Percentiles rank a stretch among this genome's conserved stretches.
These are phyloP conservation scores for Rhizophagus sp. DNA, from an alignment of 192 early-diverging fungal genomes.

Conservation along the genomic window DNA sequence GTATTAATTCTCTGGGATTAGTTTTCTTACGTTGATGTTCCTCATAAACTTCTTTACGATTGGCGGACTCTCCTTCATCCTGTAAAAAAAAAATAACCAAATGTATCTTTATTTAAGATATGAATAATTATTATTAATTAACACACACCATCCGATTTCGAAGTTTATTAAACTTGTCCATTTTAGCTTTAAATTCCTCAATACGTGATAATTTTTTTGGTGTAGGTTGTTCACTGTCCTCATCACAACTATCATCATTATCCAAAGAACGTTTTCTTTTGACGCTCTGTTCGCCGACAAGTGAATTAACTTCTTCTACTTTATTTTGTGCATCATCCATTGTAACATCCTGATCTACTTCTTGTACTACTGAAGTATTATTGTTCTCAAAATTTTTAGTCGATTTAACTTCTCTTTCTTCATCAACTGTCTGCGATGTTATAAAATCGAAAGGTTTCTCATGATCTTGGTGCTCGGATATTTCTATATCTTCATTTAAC, in stretches of 20 bases:
- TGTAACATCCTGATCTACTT: neutral
- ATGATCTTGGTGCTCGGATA: neutral
- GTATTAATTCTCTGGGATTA: conserved; percentile 63
- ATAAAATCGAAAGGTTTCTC: neutral
- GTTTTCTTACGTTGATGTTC: conserved; percentile 75
- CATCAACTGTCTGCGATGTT: neutral
- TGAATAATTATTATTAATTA: neutral
- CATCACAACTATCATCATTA: neutral
- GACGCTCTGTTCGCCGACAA: neutral
- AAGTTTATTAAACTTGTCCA: conserved; percentile 7
- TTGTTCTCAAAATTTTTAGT: neutral
- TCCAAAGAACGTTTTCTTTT: neutral
- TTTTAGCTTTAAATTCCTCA: neutral
- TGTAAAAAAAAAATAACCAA: neutral
- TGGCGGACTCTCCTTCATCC: conserved; percentile 47
- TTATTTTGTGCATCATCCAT: neutral
- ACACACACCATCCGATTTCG: neutral
- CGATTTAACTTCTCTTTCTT: neutral
- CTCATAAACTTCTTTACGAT: conserved; percentile 71
- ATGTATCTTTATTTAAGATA: neutral
- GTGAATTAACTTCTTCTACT: neutral
- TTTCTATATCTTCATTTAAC: neutral
- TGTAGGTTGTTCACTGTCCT: neutral
- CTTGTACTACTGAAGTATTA: neutral
- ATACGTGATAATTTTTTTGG: neutral